Percentiles rank a stretch among this genome's conserved stretches.
These are phyloP conservation scores for Truncatella angustata DNA, from an alignment of 2,329 filamentous ascomycete genomes.

Conservation along the genomic window DNA sequence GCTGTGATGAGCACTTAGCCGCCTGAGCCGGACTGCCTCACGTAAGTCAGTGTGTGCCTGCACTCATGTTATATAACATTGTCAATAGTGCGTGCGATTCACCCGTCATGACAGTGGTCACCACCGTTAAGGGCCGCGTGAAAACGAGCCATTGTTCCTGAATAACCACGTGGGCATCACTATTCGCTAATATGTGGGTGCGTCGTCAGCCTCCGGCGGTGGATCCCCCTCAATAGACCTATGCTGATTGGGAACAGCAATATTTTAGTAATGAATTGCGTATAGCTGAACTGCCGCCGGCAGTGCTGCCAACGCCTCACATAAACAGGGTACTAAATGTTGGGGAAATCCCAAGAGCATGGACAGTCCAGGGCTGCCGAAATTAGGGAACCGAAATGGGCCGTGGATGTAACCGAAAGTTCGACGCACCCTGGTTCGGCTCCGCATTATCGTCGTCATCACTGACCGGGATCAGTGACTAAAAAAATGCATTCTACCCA, in stretches of 20 bases:
- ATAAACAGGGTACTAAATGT: too few species aligned
- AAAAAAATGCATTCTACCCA: not conserved
- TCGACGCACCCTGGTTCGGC: not conserved
- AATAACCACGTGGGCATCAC: constrained; percentile 3
- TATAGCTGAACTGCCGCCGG: not conserved
- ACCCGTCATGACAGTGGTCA: not conserved
- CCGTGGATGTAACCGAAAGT: not conserved
- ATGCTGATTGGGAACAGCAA: not conserved
- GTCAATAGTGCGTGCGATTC: not conserved
- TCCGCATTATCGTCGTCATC: constrained; percentile 1
- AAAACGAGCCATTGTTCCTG: not conserved
- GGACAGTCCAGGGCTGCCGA: not conserved
- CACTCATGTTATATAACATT: not conserved
- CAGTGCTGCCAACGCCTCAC: not conserved
- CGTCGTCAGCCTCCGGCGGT: not conserved
- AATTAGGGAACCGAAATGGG: not conserved
- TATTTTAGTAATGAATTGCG: not conserved
- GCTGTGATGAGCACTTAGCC: not conserved
- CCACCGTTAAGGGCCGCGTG: not conserved
- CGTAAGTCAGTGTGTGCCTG: not conserved
- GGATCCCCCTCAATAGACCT: not conserved
- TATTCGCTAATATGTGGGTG: constrained; percentile 1
- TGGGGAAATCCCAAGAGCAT: not conserved
- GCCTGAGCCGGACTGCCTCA: not conserved
- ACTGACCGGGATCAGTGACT: not conserved